A percentile compares a stretch with the other conserved stretches of the same genome.
Evolutionary conservation across 768 basidiomycete species (phyloP).

Genomic region (Naematelia encephala): DNA sequence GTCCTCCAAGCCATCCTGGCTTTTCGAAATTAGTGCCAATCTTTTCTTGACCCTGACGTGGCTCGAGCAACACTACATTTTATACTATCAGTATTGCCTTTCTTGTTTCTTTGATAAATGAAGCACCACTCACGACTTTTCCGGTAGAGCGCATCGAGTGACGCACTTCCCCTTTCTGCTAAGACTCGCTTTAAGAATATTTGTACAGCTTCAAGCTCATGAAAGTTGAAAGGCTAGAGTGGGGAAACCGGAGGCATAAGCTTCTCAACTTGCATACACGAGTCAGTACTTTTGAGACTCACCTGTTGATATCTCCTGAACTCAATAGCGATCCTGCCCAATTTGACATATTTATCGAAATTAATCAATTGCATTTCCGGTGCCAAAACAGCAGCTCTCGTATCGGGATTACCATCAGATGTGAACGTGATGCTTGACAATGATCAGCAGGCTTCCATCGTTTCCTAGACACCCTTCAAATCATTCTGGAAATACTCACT

Average conservation of each 20-base stretch:
- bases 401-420: constrained; percentile 85
- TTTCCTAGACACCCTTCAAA: neutral
- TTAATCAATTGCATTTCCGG: constrained; percentile 80
- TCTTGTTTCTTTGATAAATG: too few species aligned
- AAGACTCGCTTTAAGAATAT: constrained; percentile 38
- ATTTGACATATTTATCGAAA: constrained; percentile 92
- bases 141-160: constrained; percentile 46
- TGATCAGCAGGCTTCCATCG: constrained; percentile 18
- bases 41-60: constrained; percentile 40
- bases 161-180: constrained; percentile 44
- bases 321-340: constrained; percentile 81
- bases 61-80: constrained; percentile 48
- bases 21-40: constrained; percentile 36
- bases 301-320: constrained; percentile 46
- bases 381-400: constrained; percentile 72
- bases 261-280: too few species aligned
- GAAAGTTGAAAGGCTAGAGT: constrained; percentile 60
- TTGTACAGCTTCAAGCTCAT: constrained; percentile 85
- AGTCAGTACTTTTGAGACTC: too few species aligned
- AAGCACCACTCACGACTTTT: constrained; percentile 45
- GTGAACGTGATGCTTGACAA: constrained; percentile 71
- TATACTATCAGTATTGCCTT: constrained; percentile 6
- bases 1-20: constrained; percentile 38
- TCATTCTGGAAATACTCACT: constrained; percentile 30
- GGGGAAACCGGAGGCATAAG: neutral